Base-by-base conservation (phyloP, 2,329 filamentous ascomycete species). In the Scorias spongiosa region DNA sequence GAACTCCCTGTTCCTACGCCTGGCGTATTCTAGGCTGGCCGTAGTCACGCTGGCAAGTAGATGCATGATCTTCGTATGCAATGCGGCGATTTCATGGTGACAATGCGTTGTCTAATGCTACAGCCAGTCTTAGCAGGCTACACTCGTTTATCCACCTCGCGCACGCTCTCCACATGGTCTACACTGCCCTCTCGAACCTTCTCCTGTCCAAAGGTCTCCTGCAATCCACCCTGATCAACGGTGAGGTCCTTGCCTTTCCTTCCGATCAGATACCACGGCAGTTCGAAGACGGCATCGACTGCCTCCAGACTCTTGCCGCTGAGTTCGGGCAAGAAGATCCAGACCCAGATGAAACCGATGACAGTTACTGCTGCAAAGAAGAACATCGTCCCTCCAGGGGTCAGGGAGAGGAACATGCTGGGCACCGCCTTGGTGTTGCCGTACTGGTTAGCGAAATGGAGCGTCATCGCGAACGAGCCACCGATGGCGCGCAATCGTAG, bases 261-360 rank as follows among this genome's bases (percentile, higher is more conserved):
- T 17, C 84, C 83, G 50, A 89, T 85, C 60, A 74, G 72, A 60
- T 82, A 78, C 83, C 83, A 88, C 0, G 78, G 79, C 78, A 87
- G 44, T 75, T 79, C 53, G 44, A 61, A 60, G 15, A 63, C 57
- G 2, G 57, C 69, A 26, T 75, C 71, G 39, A 78, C 70, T 49
- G 77, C 72, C 34, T 75, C 72, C 0, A 75, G 70, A 51, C 74
- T 74, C 41, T 64, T 68, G 43, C 63, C 64, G 18, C 63, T 63
- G 1, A 69, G 69, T 55, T 72, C 70, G 0, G 68, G 68, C 53
- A 75, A 71, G 2, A 71, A 29, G 2, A 80, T 75, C 41, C 81
- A 83, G 2, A 84, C 41, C 62, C 74, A 69, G 10, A 2, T 81
- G 64, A 2, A 76, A 26, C 82, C 82, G 4, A 85, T 39, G 1